Percentiles rank a stretch among this genome's conserved stretches.
phyloP scores from a whole-genome alignment of 1,139 yeast species.

The Diutina mesorugosa region DNA sequence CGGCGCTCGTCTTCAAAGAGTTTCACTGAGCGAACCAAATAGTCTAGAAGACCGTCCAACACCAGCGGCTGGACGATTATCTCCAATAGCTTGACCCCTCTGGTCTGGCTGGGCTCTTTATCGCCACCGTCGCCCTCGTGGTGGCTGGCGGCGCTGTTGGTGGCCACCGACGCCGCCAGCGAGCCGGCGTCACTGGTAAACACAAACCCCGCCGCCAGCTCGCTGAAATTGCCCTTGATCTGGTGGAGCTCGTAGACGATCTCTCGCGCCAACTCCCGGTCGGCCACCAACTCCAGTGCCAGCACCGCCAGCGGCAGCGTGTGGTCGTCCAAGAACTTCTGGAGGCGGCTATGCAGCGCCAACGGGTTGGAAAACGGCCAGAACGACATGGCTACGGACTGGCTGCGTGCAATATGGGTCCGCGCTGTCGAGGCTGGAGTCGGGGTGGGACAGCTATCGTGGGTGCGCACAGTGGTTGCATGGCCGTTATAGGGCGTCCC shows the following conservation, averaged over 20 bases:
- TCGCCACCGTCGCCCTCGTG: not conserved
- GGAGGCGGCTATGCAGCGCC: slow-evolving; percentile 27
- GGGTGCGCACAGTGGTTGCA: not conserved
- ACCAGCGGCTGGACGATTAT: slow-evolving; percentile 34
- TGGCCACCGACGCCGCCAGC: slow-evolving; percentile 23
- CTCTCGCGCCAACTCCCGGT: slow-evolving; percentile 25
- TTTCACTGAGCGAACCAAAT: slow-evolving; percentile 23
- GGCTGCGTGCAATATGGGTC: not conserved
- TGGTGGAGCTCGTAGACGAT: slow-evolving; percentile 22
- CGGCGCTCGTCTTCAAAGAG: slow-evolving; percentile 19
- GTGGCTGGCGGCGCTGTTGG: not conserved
- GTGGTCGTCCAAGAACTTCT: slow-evolving; percentile 27
- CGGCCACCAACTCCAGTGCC: slow-evolving; percentile 23
- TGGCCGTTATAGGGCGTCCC: not conserved
- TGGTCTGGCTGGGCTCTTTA: slow-evolving; percentile 9
- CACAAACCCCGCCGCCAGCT: not conserved
- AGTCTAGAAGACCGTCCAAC: slow-evolving; percentile 26
- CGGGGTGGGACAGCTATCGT: not conserved
- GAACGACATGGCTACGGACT: slow-evolving; percentile 23
- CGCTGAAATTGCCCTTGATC: not conserved
- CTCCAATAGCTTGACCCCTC: slow-evolving; percentile 30
- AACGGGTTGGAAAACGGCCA: slow-evolving; percentile 35
- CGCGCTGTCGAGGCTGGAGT: not conserved
- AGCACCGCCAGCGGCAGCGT: slow-evolving; percentile 21
- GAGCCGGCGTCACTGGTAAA: slow-evolving; percentile 4